Conservation (phyloP, 73 alveolate species). For the Diophrys appendiculata region DNA sequence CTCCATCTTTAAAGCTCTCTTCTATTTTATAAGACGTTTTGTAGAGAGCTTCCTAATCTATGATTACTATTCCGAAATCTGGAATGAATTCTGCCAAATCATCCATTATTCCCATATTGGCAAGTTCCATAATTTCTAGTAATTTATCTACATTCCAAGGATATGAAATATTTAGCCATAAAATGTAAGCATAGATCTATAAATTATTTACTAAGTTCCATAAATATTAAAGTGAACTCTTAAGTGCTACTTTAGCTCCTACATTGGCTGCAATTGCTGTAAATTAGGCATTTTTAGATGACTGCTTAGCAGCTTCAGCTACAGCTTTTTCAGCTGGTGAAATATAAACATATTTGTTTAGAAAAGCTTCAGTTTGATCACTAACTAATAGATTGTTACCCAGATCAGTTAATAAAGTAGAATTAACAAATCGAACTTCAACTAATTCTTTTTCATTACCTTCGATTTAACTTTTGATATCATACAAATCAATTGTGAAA, state of each 20-base stretch:
- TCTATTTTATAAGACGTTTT: not conserved
- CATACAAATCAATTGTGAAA: not conserved
- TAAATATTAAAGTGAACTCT: not conserved
- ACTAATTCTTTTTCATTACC: not conserved
- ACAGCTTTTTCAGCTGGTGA: not conserved
- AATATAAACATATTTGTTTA: not conserved
- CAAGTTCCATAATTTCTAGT: not conserved
- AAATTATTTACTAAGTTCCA: not conserved
- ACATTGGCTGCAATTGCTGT: not conserved
- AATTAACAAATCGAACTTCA: not conserved
- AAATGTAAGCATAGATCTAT: not conserved
- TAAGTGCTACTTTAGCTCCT: not conserved
- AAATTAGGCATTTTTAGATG: not conserved
- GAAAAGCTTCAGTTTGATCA: not conserved
- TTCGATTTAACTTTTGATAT: not conserved
- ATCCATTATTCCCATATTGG: not conserved
- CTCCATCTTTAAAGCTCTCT: not conserved
- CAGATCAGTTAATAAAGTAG: not conserved
- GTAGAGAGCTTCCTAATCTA: not conserved
- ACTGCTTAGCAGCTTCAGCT: not conserved
- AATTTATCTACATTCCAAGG: not conserved
- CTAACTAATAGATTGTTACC: not conserved
- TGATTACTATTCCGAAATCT: not conserved
- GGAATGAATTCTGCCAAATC: not conserved
- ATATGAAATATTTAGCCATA: not conserved